Evolutionary conservation across 495 filamentous ascomycete genomes (phyloP).

Genomic region (Chaetomium cochliodes): DNA sequence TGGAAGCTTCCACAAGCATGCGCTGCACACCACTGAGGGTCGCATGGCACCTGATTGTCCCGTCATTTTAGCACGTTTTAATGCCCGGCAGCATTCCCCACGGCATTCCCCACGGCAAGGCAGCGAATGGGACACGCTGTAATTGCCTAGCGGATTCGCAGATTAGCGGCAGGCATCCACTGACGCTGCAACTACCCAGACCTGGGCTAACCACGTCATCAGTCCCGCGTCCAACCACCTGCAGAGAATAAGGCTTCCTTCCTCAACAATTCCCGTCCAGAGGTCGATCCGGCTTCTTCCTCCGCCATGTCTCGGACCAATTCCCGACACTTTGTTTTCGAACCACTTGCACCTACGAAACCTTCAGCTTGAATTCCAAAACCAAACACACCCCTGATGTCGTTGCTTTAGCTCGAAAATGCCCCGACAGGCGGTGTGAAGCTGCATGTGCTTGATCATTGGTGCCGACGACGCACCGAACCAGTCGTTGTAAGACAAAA

Average conservation of each 20-base stretch:
- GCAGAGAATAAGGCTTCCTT: neutral
- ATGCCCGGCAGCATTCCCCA: conserved; percentile 4
- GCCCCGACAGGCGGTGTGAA: conserved; percentile 14
- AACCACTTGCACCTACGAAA: neutral
- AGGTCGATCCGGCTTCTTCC: neutral
- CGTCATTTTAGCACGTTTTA: conserved; percentile 4
- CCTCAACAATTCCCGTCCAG: neutral
- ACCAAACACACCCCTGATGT: conserved; percentile 2
- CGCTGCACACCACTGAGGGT: neutral
- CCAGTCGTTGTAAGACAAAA: neutral
- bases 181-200: neutral
- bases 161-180: conserved; percentile 17
- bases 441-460: conserved; percentile 3
- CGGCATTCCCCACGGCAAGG: conserved; percentile 14
- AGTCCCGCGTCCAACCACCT: neutral
- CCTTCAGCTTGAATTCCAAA: neutral
- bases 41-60: conserved; percentile 1
- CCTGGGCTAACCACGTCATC: conserved; percentile 22
- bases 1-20: neutral
- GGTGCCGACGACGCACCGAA: too few relatives aligned
- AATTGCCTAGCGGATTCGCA: neutral
- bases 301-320: conserved; percentile 10
- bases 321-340: neutral
- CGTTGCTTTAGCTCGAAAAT: neutral
- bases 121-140: conserved; percentile 3